Base-by-base conservation (phyloP, 495 filamentous ascomycete genomes). In the Staphylotrichum tortipilum region DNA sequence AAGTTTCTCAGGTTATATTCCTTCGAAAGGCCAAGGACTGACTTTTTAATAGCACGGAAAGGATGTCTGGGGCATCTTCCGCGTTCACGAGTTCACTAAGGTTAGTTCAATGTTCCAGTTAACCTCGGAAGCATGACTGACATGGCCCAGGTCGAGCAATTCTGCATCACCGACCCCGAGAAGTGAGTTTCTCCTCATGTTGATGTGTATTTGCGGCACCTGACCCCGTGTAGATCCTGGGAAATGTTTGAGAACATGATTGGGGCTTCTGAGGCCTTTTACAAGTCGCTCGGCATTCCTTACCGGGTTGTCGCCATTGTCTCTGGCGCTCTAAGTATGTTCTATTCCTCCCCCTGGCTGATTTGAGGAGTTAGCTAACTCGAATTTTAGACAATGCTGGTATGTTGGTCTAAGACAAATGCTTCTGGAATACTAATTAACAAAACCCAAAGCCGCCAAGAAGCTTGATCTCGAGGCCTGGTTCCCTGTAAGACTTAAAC, bases 1-100 rank as follows among this genome's bases (percentile, higher is more conserved):
- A 55, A 44, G 57, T 44, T 10, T 28, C 6, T 10, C n/a, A 23
- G 22, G 14, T 3, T 30, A 5, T 6, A 4, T 12, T 9, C 19
- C 15, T 39, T 1, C 2, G 11, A 21, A 7, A 1, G 19, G 10
- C 7, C 15, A 40, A 9, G 18, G 4, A 4, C 57, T 52, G 17
- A 56, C 17, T 11, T n/a, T 19, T n/a, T 3, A 10, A 23, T 21
- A 68, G 17, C 89, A 95, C 61, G 92, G 92, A 30, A 88, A 87
- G 68, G 92, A 98, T 61, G 91, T 94, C 5, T 98, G 92, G 92
- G 92, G 92, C 45, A 88, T 97, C 55, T 98, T 96, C 77, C 83
- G 92, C 58, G 89, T 97, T 34, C 92, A 98, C 68, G 91, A 98
- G 62, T 98, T 98, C 61, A 92, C 96, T 68, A 98, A 98, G 82